phyloP scores from a whole-genome alignment of 345 rosid genomes.

The Orychophragmus violaceus region DNA sequence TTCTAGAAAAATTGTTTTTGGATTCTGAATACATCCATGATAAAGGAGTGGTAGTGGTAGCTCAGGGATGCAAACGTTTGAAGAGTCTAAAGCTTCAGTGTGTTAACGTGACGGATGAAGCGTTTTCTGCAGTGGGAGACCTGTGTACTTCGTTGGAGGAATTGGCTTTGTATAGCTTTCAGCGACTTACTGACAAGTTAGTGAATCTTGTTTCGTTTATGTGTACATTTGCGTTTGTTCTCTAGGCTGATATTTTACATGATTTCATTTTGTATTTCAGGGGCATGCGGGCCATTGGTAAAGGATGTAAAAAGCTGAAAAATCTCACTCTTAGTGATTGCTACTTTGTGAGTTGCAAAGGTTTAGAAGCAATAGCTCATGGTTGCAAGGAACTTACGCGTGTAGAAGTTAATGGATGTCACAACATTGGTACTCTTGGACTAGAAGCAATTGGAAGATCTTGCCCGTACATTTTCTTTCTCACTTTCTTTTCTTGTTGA shows the following conservation, averaged over 20 bases:
- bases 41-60: slow-evolving; percentile 64
- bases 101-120: slow-evolving; percentile 61
- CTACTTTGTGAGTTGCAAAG: slow-evolving; percentile 65
- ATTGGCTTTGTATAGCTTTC: slow-evolving; percentile 71
- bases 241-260: slow-evolving; percentile 14
- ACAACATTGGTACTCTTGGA: slow-evolving; percentile 76
- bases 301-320: slow-evolving; percentile 75
- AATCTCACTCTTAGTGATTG: slow-evolving; percentile 75
- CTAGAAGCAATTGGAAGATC: slow-evolving; percentile 72
- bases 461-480: slow-evolving; percentile 53
- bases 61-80: slow-evolving; percentile 62
- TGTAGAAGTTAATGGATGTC: slow-evolving; percentile 92
- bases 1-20: slow-evolving; percentile 58
- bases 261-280: slow-evolving; percentile 39
- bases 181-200: slow-evolving; percentile 72
- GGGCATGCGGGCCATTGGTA: slow-evolving; percentile 69
- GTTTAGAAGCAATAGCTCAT: slow-evolving; percentile 69
- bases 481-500: neutral
- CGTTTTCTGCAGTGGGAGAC: slow-evolving; percentile 59
- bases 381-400: slow-evolving; percentile 75
- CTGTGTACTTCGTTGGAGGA: slow-evolving; percentile 60
- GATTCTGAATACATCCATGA: slow-evolving; percentile 77
- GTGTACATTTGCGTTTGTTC: too few relatives aligned
- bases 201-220: slow-evolving; percentile 26
- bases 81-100: slow-evolving; percentile 78